A percentile compares a stretch with the other conserved stretches of the same genome.
phyloP scores from a whole-genome alignment of 2,329 filamentous ascomycete genomes.

The Apiospora koreana region DNA sequence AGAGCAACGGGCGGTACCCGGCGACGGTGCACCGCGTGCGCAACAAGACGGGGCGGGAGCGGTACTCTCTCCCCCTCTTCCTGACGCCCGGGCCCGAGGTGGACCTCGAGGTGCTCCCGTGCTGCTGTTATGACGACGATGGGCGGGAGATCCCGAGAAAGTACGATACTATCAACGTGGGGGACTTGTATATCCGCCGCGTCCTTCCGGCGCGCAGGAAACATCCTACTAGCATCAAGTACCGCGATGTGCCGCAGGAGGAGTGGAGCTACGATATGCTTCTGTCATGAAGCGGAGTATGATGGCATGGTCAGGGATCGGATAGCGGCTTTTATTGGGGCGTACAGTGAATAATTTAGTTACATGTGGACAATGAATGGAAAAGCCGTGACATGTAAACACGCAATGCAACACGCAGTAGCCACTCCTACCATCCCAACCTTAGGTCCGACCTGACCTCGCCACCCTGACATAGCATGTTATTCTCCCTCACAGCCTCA shows the following conservation, averaged over 20 bases:
- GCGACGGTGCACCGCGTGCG: conserved; percentile 41
- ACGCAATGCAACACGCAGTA: no score
- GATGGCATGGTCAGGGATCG: no score
- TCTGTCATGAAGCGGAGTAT: conserved; percentile 18
- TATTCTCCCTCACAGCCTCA: not conserved
- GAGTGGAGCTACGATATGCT: conserved; percentile 33
- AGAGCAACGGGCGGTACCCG: conserved; percentile 40
- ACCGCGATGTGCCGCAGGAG: conserved; percentile 33
- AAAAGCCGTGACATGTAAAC: not conserved
- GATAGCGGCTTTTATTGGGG: no score
- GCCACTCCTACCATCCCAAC: no score
- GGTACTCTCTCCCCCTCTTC: conserved; percentile 44
- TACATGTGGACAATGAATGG: no score
- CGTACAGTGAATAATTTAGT: no score
- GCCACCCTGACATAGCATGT: no score
- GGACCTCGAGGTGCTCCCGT: conserved; percentile 26
- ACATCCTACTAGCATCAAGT: conserved; percentile 39
- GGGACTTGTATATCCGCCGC: conserved; percentile 34
- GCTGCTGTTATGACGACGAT: conserved; percentile 21
- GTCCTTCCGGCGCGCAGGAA: conserved; percentile 36
- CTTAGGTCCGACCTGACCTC: no score
- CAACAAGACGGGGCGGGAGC: conserved; percentile 37
- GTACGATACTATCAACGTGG: conserved; percentile 30
- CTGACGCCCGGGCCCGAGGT: conserved; percentile 27
- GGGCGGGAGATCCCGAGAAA: not conserved